Evolutionary conservation across 169 alveolate species (phyloP), one percentile per base, ranked within the genome.

Genomic region (Plasmodium knowlesi): DNA sequence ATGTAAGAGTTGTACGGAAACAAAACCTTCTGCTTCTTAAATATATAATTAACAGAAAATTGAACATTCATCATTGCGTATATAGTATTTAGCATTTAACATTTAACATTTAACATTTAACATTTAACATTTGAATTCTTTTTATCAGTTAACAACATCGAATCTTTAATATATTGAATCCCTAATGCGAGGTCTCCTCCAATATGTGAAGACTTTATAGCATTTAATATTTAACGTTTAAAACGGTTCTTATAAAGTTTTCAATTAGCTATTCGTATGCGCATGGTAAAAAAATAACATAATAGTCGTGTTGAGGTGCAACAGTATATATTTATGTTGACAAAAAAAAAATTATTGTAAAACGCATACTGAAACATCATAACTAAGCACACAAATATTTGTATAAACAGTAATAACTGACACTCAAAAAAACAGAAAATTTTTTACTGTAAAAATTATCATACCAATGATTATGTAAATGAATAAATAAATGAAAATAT

Each of bases 361-460:
- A 76, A 76, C 61, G n/a, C 84, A 76, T 76, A 76, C 84, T 19
- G 61, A 76, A 76, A 76, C 84, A 76, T 76, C 39, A 37, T 32
- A 39, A 76, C 84, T 76, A 39, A 34, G 84, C 84, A 25, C 34
- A 43, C 41, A 39, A 76, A 76, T 76, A 76, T 3, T n/a, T 76
- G 41, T 5, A 76, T 25, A 10, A 14, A n/a, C 73, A 57, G 73
- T 57, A 22, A 57, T 57, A 57, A 57, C 73, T 57, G 22, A 57
- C 73, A 57, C n/a, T 19, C 30, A 57, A 57, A 16, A n/a, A 57
- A 19, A 57, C 22, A 3, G 22, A 22, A 0, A 1, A 57, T 57
- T 5, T 5, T 1, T 12, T 5, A 19, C 22, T 57, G 25, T 5
- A 22, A 19, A 57, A 1, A 57, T 57, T 16, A 57, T 43, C 73